Conservation (phyloP, 2,329 filamentous ascomycete genomes). For the Aspergillus fumigatus region DNA sequence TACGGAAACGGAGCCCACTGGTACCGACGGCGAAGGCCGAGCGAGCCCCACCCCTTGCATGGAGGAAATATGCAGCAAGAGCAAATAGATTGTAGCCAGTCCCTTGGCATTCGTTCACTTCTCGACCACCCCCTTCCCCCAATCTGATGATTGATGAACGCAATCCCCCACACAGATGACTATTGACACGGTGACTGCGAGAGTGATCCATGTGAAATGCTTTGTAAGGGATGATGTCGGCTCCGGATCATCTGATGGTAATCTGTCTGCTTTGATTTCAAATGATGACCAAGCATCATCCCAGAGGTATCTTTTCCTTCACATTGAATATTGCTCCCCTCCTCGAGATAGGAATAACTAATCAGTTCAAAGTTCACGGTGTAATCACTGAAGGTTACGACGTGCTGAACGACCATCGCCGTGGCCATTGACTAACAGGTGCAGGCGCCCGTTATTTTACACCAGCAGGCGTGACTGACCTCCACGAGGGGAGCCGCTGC, state of each 20-base stretch:
- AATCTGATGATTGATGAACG: not conserved
- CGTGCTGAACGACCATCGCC: not conserved
- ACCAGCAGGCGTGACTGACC: not conserved
- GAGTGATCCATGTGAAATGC: not conserved
- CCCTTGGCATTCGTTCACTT: not conserved
- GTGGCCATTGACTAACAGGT: not conserved
- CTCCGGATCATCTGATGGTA: not conserved
- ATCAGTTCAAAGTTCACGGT: not conserved
- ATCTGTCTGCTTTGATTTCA: not conserved
- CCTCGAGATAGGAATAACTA: too few relatives aligned
- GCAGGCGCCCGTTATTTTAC: not conserved
- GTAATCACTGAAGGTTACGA: not conserved
- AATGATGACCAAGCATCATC: not conserved
- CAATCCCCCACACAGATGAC: not conserved
- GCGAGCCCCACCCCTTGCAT: not conserved
- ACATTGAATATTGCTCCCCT: not conserved
- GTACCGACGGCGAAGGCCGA: not conserved
- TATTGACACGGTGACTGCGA: not conserved
- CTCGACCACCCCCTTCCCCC: not conserved
- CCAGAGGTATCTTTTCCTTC: not conserved
- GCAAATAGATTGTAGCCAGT: too few relatives aligned
- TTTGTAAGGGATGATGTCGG: not conserved
- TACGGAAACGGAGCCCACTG: not conserved
- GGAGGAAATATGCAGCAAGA: not conserved
- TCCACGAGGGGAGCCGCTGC: not conserved